phyloP scores from a whole-genome alignment of 2,329 filamentous ascomycete species.

The Pseudocercospora crystallina region DNA sequence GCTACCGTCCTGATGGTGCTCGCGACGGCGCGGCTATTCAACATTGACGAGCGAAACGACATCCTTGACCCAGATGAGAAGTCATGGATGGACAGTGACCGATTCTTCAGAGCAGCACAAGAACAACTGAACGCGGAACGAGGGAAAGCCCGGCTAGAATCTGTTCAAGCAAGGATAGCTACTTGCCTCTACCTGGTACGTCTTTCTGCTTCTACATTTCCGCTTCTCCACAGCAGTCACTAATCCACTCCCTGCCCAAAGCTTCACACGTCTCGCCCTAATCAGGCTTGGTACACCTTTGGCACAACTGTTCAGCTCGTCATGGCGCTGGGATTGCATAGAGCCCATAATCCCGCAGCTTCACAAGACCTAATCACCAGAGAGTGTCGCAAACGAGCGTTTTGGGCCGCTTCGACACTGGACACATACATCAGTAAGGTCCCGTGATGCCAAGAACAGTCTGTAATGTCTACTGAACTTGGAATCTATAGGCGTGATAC shows the following conservation, averaged over 20 bases:
- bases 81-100: constrained; percentile 29
- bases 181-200: constrained; percentile 41
- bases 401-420: constrained; percentile 42
- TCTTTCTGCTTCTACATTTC: no score
- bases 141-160: constrained; percentile 30
- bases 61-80: constrained; percentile 20
- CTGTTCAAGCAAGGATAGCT: constrained; percentile 44
- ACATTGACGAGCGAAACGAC: constrained; percentile 23
- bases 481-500: constrained; percentile 31
- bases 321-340: constrained; percentile 40
- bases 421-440: constrained; percentile 37
- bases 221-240: no score
- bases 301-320: constrained; percentile 40
- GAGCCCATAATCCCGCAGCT: constrained; percentile 22
- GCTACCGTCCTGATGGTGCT: constrained; percentile 55
- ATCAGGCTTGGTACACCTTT: constrained; percentile 40
- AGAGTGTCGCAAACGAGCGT: constrained; percentile 39
- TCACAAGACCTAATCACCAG: constrained; percentile 23
- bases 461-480: no score
- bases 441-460: no score
- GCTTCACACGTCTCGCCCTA: constrained; percentile 36
- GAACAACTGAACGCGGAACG: constrained; percentile 24
- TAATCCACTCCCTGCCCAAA: no score
- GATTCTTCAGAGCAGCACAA: constrained; percentile 28
- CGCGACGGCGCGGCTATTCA: constrained; percentile 45